Percentiles rank a stretch among this genome's conserved stretches.
Conservation (phyloP, 2,329 filamentous ascomycete genomes). For the Colletotrichum orbiculare region DNA sequence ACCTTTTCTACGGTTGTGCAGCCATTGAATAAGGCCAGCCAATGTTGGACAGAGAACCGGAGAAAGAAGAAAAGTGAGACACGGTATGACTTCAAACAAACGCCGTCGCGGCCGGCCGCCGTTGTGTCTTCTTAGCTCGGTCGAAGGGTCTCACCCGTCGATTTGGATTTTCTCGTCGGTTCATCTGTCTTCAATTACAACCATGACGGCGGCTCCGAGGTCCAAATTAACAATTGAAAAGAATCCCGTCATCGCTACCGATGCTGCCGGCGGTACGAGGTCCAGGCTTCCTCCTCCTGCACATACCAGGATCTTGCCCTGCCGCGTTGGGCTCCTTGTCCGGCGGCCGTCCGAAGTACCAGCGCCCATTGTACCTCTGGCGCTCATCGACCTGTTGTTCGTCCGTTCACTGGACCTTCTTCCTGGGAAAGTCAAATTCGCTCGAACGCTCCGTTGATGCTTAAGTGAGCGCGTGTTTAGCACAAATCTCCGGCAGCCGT, state of each 20-base stretch:
- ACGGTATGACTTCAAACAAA: conserved; percentile 6
- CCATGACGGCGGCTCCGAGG: conserved; percentile 19
- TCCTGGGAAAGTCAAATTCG: conserved; percentile 1
- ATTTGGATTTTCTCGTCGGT: background rate
- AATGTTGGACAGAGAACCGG: too few species aligned
- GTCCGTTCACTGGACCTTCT: background rate
- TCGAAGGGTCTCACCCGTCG: background rate
- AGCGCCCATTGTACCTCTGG: background rate
- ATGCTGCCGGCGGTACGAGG: conserved; percentile 24
- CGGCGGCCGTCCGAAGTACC: background rate
- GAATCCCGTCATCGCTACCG: conserved; percentile 16
- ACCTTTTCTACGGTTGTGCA: conserved; percentile 7
- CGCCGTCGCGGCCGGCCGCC: conserved; percentile 9
- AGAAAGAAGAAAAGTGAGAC: conserved; percentile 28
- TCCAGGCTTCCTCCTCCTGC: conserved; percentile 11
- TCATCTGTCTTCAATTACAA: conserved; percentile 6
- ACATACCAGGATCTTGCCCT: background rate
- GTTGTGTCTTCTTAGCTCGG: conserved; percentile 2
- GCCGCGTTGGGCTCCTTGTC: background rate
- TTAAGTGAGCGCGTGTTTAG: conserved; percentile 4
- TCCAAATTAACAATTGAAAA: conserved; percentile 13
- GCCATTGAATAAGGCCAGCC: conserved; percentile 12
- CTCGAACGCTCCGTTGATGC: background rate
- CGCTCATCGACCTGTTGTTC: conserved; percentile 39
- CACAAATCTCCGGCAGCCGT: background rate